Base-by-base conservation (phyloP, 169 alveolate species). In the Plasmodium knowlesi region DNA sequence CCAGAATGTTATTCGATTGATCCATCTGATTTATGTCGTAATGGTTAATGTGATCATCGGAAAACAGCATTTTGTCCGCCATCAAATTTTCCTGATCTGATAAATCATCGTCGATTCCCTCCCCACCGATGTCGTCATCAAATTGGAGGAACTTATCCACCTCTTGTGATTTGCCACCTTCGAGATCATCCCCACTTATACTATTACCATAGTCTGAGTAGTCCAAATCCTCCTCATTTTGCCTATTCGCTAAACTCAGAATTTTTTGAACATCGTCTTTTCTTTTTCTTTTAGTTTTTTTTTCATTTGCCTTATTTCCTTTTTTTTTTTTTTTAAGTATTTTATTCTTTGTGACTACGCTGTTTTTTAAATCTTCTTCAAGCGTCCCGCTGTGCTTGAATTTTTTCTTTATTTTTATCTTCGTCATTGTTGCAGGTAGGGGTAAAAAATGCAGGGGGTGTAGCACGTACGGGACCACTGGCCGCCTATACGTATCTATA, bases 91-190 rank as follows among this genome's bases (percentile, higher is more conserved):
- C 67, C 32, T 57, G 50, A 72, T 61, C 50, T 16, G 54, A 80
- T 41, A 72, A 34, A 74, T 85, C 84, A 50, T 93, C 78, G 46
- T 37, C 73, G 28, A 30, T 16, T 46, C 28, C 25, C 25, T 83
- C 91, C 57, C 50, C 94, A 5, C 73, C 73, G 37, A 61, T 82
- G 39, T 84, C 94, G n/a, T 91, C 96, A 92, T 92, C 72, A 73
- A 83, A 95, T 16, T 80, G 83, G 74, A 88, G 82, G 71, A 88
- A 88, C 50, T 88, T 88, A 37, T 88, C 74, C 22, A 50, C 84
- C 54, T 88, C 76, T 72, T 76, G 76, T 37, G 25, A 30, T 32
- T 76, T 34, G 10, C 46, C 88, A 10, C 43, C 86, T 57, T 46
- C 57, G n/a, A 12, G 57, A 46, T 46, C 57, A n/a, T 76, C 88